These are phyloP conservation scores for Melampsora americana DNA, from an alignment of 1,284 basidiomycete genomes.

Conservation along the genomic window DNA sequence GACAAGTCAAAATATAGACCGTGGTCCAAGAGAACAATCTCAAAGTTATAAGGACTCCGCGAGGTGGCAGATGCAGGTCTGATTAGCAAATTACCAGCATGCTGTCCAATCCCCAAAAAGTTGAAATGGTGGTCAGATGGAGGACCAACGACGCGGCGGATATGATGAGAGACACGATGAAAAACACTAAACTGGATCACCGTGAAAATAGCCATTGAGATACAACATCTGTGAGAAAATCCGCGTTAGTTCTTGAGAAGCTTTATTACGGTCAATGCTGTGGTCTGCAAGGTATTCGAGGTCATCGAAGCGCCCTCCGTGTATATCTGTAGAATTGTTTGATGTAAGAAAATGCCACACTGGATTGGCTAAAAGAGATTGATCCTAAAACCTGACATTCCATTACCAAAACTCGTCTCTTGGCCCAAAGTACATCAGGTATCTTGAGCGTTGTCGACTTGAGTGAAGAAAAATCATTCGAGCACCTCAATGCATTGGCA, in stretches of 20 bases:
- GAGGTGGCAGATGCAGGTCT: constrained; percentile 66
- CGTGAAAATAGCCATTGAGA: constrained; percentile 69
- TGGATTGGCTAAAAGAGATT: constrained; percentile 5
- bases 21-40: constrained; percentile 86
- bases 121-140: constrained; percentile 40
- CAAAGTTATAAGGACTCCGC: constrained; percentile 83
- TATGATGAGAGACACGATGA: constrained; percentile 59
- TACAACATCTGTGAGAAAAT: constrained; percentile 97
- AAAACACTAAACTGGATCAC: constrained; percentile 47
- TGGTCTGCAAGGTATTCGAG: constrained; percentile 76
- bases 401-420: constrained; percentile 86
- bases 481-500: constrained; percentile 70
- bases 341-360: background rate
- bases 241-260: constrained; percentile 68
- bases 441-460: constrained; percentile 81
- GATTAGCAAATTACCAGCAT: constrained; percentile 79
- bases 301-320: constrained; percentile 86
- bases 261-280: constrained; percentile 88
- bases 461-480: constrained; percentile 67
- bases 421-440: constrained; percentile 77
- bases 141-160: constrained; percentile 8
- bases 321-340: constrained; percentile 56
- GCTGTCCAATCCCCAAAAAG: constrained; percentile 55
- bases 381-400: constrained; percentile 60
- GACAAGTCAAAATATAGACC: constrained; percentile 87